Conservation (phyloP, 805 yeast genomes). For the Yarrowia bubula region DNA sequence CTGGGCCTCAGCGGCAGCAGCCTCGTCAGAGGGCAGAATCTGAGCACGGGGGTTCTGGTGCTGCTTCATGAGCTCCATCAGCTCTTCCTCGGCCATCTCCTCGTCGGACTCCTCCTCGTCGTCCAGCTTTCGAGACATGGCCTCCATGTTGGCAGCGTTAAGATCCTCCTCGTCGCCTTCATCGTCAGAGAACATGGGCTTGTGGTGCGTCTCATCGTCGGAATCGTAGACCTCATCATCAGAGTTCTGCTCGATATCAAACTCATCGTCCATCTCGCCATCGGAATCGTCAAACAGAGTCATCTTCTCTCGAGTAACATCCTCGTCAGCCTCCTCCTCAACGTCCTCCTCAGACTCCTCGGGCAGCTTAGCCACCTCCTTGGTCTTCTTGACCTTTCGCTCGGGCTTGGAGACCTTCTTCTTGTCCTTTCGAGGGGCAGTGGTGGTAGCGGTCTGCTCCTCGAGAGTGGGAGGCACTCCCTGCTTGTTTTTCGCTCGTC, state of each 20-base stretch:
- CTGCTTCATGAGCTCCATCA: conserved; percentile 27
- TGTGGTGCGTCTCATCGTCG: conserved; percentile 54
- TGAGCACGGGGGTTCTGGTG: conserved; percentile 42
- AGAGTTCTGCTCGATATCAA: conserved; percentile 34
- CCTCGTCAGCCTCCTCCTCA: conserved; percentile 61
- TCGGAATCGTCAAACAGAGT: conserved; percentile 55
- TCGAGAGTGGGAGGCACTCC: conserved; percentile 88
- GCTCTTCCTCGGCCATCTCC: conserved; percentile 31
- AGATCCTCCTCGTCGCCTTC: conserved; percentile 61
- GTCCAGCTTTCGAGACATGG: conserved; percentile 31
- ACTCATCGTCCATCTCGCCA: conserved; percentile 46
- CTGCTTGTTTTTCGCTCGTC: conserved; percentile 90
- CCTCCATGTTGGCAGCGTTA: conserved; percentile 32
- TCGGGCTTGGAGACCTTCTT: conserved; percentile 23
- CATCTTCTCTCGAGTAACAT: conserved; percentile 65
- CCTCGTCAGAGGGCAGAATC: conserved; percentile 70
- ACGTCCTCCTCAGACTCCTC: conserved; percentile 27
- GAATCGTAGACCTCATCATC: conserved; percentile 45
- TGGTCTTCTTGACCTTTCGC: conserved; percentile 33
- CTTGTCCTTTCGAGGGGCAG: conserved; percentile 27
- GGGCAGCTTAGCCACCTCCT: not conserved
- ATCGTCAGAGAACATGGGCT: conserved; percentile 79
- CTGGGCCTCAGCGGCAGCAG: conserved; percentile 46
- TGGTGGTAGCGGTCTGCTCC: conserved; percentile 41
- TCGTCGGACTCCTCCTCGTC: conserved; percentile 30